Evolutionary conservation across 2,329 filamentous ascomycete genomes (phyloP).

Genomic region (Claviceps sp.): DNA sequence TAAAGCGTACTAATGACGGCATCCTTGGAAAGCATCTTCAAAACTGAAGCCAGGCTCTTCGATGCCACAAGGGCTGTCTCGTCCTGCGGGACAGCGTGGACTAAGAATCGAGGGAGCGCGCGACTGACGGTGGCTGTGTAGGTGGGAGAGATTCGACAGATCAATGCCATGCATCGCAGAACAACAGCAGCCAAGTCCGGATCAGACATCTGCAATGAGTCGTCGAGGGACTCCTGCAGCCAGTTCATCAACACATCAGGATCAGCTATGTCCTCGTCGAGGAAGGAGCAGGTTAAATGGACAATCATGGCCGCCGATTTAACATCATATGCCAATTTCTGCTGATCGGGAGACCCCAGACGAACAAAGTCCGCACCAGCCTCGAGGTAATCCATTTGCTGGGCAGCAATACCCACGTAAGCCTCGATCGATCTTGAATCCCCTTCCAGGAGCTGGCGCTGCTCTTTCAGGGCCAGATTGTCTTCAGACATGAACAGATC

Average conservation of each 20-base stretch:
- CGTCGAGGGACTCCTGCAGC: conserved; percentile 71
- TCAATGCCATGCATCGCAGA: conserved; percentile 67
- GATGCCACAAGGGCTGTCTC: conserved; percentile 64
- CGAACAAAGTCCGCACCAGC: conserved; percentile 76
- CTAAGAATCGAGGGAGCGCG: conserved; percentile 72
- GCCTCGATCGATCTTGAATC: conserved; percentile 45
- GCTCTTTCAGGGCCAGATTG: conserved; percentile 26
- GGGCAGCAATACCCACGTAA: conserved; percentile 59
- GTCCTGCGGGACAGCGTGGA: conserved; percentile 62
- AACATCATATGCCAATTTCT: conserved; percentile 71
- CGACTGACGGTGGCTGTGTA: conserved; percentile 66
- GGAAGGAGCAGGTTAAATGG: conserved; percentile 71
- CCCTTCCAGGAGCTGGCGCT: conserved; percentile 27
- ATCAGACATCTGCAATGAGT: conserved; percentile 72
- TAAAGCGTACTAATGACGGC: conserved; percentile 91
- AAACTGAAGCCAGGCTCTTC: conserved; percentile 67
- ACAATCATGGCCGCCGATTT: conserved; percentile 72
- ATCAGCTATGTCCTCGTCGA: conserved; percentile 73
- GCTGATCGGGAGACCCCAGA: conserved; percentile 74
- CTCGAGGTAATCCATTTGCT: conserved; percentile 78
- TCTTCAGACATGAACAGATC: conserved; percentile 56
- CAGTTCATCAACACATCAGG: conserved; percentile 66
- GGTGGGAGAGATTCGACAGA: conserved; percentile 60
- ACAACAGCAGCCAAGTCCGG: conserved; percentile 63
- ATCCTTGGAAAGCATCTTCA: conserved; percentile 78